Evolutionary conservation across 2,329 filamentous ascomycete genomes (phyloP).

Genomic region (Penicillium sp.): DNA sequence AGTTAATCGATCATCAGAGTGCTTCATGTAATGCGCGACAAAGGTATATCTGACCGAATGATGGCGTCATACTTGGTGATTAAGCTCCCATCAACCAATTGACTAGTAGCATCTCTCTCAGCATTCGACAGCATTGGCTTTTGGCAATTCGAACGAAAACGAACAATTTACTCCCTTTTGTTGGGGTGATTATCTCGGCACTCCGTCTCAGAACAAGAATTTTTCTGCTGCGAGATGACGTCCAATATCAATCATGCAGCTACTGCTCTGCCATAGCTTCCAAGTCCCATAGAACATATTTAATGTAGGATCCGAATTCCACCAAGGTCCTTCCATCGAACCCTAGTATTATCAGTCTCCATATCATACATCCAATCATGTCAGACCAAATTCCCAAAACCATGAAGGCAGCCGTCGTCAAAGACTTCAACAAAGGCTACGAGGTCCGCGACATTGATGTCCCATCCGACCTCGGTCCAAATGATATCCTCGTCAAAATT

Average conservation of each 20-base stretch:
- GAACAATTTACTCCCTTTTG: neutral
- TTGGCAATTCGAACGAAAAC: neutral
- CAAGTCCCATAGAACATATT: neutral
- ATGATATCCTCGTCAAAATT: constrained; percentile 17
- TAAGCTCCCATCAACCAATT: neutral
- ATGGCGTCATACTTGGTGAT: neutral
- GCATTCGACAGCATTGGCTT: neutral
- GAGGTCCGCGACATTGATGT: constrained; percentile 18
- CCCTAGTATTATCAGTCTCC: too few relatives aligned
- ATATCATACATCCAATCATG: constrained; percentile 1
- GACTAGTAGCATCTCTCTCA: neutral
- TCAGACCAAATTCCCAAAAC: constrained; percentile 7
- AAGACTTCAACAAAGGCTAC: constrained; percentile 19
- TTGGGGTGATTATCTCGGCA: neutral
- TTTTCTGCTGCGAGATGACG: neutral
- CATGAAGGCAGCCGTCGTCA: constrained; percentile 16
- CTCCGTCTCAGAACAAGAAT: neutral
- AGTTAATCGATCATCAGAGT: neutral
- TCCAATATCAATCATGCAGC: neutral
- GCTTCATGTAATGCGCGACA: neutral
- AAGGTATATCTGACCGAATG: neutral
- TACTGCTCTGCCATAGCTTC: neutral
- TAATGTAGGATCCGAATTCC: neutral
- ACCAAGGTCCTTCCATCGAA: neutral
- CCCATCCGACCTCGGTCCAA: constrained; percentile 10